These are phyloP conservation scores for Nicotiana attenuata DNA, from an alignment of 257 asterid genomes.

Conservation along the genomic window DNA sequence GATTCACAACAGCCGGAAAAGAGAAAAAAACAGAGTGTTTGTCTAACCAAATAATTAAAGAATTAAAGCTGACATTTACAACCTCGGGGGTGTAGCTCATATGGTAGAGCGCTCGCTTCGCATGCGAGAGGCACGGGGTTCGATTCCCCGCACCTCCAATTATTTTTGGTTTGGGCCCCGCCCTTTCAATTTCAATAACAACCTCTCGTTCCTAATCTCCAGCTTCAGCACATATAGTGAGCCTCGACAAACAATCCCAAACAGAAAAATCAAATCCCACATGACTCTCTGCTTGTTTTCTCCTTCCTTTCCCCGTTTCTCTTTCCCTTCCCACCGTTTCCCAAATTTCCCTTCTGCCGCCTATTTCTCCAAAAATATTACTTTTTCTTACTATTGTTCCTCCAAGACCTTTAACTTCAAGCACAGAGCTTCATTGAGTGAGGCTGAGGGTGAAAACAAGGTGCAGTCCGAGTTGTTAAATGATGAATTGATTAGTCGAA, in stretches of 20 bases:
- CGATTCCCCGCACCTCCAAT: slow-evolving; percentile 98
- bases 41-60: too few relatives aligned
- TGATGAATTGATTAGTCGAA: slow-evolving; percentile 40
- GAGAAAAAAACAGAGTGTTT: too few relatives aligned
- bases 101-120: slow-evolving; percentile 99
- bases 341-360: slow-evolving; percentile 17
- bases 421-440: slow-evolving; percentile 23
- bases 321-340: slow-evolving; percentile 17
- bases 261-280: neutral
- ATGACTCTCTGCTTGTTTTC: slow-evolving; percentile 54
- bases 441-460: slow-evolving; percentile 9
- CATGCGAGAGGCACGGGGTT: slow-evolving; percentile 99
- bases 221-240: neutral
- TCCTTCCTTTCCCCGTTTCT: slow-evolving; percentile 29
- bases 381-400: slow-evolving; percentile 12
- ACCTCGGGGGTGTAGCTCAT: slow-evolving; percentile 99
- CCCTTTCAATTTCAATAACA: neutral
- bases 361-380: neutral
- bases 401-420: slow-evolving; percentile 14
- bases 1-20: too few relatives aligned
- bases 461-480: slow-evolving; percentile 37
- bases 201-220: slow-evolving; percentile 62
- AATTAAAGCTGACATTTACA: too few relatives aligned
- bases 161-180: neutral
- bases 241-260: neutral